Evolutionary conservation across 345 rosid genomes (phyloP), one percentile per base, ranked within the genome.

Genomic region (Salix exigua): DNA sequence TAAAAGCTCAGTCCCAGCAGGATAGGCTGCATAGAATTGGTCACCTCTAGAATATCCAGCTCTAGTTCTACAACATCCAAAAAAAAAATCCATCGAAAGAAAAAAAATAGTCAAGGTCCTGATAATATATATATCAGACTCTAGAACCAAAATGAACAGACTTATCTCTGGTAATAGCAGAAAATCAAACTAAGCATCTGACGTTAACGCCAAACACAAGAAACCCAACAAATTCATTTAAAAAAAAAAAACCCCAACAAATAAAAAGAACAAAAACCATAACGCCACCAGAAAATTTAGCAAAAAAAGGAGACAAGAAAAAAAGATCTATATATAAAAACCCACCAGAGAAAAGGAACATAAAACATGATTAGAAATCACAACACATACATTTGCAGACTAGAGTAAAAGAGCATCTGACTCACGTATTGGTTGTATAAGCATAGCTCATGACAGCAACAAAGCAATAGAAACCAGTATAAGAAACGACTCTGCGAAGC

Each of bases 1-100:
- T 55, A 93, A 78, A 80, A 96, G 90, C 81, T 93, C 99, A 7
- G 98, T 96, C 53, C 99, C 99, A 62, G 94, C 91, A 4, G 98
- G 99, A 73, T 91, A 96, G 23, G 99, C 85, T 31, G 91, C 98
- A 84, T 86, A 95, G 74, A 88, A 93, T 86, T 95, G 99, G 75
- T 93, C 97, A 3, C 82, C 99, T 66, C 93, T 91, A 9, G 97
- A 91, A 83, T 71, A 86, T 40, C 98, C 94, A 73, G 98, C 98
- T 88, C 98, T 89, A 69, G 94, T 93, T 66, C 98, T 96, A 85
- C 81, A 82, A 68, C 69, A 81, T 31, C 73, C 66, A 44, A 51
- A 42, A 14, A 14, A 78, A 46, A 75, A 68, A 66, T 16, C 16
- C 70, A 48, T 61, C 6, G 14, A 50, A 26, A 55, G 21, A 6